A percentile compares a stretch with the other conserved stretches of the same genome.
These are phyloP conservation scores for Apocynum venetum DNA, from an alignment of 257 asterid species.

Conservation along the genomic window DNA sequence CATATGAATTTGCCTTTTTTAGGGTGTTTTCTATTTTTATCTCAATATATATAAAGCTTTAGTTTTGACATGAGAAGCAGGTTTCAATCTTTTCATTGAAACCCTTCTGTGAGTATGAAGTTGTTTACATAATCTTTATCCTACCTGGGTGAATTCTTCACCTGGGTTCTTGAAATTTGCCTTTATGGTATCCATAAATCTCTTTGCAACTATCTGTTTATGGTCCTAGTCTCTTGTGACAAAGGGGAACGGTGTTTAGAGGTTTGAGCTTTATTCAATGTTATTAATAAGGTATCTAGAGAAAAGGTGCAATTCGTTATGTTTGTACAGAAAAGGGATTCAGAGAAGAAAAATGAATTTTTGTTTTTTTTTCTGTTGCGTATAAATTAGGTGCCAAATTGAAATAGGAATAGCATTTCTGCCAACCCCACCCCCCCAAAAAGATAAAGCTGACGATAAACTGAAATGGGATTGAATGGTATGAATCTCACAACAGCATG, in stretches of 20 bases:
- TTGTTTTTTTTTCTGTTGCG: background rate
- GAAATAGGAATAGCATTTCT: background rate
- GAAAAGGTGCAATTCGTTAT: background rate
- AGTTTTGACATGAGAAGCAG: background rate
- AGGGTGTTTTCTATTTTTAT: slow-evolving; percentile 29
- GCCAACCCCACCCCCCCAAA: background rate
- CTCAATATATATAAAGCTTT: slow-evolving; percentile 17
- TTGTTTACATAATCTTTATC: background rate
- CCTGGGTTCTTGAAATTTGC: slow-evolving; percentile 8
- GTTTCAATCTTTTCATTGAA: slow-evolving; percentile 1
- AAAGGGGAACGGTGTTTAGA: background rate
- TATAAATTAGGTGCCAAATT: background rate
- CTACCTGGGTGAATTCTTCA: slow-evolving; percentile 1
- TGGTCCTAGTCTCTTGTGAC: background rate
- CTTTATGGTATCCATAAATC: background rate
- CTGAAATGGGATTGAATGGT: background rate
- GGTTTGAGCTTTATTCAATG: background rate
- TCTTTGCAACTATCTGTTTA: background rate
- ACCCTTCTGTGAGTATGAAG: slow-evolving; percentile 2
- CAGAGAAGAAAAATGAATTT: background rate
- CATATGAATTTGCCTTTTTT: slow-evolving; percentile 30
- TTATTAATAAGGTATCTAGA: slow-evolving; percentile 1
- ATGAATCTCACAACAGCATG: background rate
- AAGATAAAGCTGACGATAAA: background rate
- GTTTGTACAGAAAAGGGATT: background rate